Percentiles rank a stretch among this genome's conserved stretches.
Evolutionary conservation across 208 protist genomes (phyloP).

Genomic region (Polymyxa betae): DNA sequence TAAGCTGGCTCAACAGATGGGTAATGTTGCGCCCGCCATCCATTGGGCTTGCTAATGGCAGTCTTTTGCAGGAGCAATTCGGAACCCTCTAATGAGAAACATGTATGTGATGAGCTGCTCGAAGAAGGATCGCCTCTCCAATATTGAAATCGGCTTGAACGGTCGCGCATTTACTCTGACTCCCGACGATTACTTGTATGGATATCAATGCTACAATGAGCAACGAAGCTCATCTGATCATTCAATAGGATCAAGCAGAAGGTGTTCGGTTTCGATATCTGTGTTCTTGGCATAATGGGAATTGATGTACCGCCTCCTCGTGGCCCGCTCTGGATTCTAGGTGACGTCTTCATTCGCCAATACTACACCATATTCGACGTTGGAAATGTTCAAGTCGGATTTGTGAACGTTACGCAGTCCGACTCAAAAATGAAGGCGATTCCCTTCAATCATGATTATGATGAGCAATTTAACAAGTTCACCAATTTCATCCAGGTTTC

Average conservation of each 20-base stretch:
- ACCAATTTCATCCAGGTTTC: too few species aligned
- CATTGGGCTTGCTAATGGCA: background rate
- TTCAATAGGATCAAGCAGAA: conserved; percentile 37
- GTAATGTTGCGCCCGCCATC: conserved; percentile 23
- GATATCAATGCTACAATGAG: background rate
- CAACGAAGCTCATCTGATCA: background rate
- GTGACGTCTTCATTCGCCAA: conserved; percentile 82
- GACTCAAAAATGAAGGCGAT: too few species aligned
- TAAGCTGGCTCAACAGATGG: conserved; percentile 57
- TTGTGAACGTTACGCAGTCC: too few species aligned
- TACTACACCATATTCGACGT: conserved; percentile 63
- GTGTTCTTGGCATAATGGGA: conserved; percentile 77
- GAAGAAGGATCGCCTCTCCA: conserved; percentile 51
- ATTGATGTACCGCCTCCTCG: conserved; percentile 69
- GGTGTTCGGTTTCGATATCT: conserved; percentile 65
- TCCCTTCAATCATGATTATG: too few species aligned
- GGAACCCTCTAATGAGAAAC: background rate
- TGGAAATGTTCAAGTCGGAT: conserved; percentile 38
- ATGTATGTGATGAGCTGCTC: background rate
- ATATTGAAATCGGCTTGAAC: conserved; percentile 58
- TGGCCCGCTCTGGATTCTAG: conserved; percentile 79
- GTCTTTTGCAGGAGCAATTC: background rate
- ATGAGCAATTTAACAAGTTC: too few species aligned
- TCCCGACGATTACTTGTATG: conserved; percentile 54
- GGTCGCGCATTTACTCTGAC: conserved; percentile 29